A percentile compares a stretch with the other conserved stretches of the same genome.
phyloP scores from a whole-genome alignment of 1,139 yeast species.

The Debaryomyces udenii region DNA sequence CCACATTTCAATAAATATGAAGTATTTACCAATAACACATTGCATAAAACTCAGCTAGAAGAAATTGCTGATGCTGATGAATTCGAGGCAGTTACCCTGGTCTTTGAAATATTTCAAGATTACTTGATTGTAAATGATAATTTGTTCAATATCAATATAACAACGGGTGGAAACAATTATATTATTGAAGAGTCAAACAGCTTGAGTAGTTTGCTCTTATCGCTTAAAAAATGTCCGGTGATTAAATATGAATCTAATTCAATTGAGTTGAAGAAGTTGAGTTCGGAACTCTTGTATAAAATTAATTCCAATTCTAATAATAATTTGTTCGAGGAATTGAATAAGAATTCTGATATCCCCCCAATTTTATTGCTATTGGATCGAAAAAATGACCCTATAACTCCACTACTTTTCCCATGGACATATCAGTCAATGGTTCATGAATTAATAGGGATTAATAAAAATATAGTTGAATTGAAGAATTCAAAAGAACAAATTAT shows the following conservation, averaged over 20 bases:
- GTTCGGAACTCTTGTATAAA: conserved; percentile 66
- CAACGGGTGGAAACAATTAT: conserved; percentile 13
- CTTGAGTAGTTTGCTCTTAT: conserved; percentile 65
- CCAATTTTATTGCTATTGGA: conserved; percentile 82
- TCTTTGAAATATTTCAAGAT: conserved; percentile 84
- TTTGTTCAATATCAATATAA: conserved; percentile 43
- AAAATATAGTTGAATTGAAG: conserved; percentile 73
- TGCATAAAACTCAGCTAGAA: conserved; percentile 78
- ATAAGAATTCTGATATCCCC: conserved; percentile 58
- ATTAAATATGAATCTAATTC: conserved; percentile 77
- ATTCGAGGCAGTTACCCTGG: conserved; percentile 72
- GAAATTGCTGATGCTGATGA: conserved; percentile 89
- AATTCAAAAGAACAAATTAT: conserved; percentile 31
- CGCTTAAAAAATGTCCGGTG: conserved; percentile 75
- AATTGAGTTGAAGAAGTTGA: conserved; percentile 62
- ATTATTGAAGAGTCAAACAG: conserved; percentile 55
- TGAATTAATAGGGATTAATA: conserved; percentile 78
- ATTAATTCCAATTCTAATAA: conserved; percentile 58
- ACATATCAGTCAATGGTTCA: conserved; percentile 98
- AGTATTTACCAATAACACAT: conserved; percentile 73
- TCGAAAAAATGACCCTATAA: conserved; percentile 85
- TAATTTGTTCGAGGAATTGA: conserved; percentile 69
- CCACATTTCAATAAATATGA: conserved; percentile 84
- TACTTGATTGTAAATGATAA: conserved; percentile 73
- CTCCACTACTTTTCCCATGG: conserved; percentile 94